phyloP scores from a whole-genome alignment of 1,284 basidiomycete genomes.

The Rhodotorula sp. region DNA sequence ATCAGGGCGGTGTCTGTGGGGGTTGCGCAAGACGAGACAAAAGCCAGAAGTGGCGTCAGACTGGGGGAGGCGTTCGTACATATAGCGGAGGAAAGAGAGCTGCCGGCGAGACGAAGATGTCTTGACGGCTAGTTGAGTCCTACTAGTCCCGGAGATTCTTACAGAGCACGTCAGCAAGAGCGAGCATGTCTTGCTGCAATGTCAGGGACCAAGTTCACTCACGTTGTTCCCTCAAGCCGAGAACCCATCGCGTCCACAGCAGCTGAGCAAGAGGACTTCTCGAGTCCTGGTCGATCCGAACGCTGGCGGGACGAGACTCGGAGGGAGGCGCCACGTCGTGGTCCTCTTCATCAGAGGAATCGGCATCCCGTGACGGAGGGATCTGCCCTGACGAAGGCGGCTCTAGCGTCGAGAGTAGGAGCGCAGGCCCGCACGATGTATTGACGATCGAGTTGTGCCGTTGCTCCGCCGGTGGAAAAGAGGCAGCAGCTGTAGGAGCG shows the following conservation, averaged over 20 bases:
- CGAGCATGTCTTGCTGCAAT: no score
- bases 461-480: neutral
- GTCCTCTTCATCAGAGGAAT: neutral
- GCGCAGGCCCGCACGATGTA: slow-evolving; percentile 32
- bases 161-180: neutral
- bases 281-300: slow-evolving; percentile 38
- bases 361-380: no score
- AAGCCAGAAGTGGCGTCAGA: neutral
- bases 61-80: neutral
- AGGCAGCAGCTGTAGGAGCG: no score
- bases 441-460: slow-evolving; percentile 18
- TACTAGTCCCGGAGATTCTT: neutral
- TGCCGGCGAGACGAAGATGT: no score
- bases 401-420: slow-evolving; percentile 27
- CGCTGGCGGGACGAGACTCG: neutral
- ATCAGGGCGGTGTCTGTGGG: neutral
- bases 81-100: no score
- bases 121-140: no score
- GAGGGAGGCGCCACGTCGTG: slow-evolving; percentile 56
- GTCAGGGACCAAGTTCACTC: neutral
- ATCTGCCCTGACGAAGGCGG: neutral
- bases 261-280: slow-evolving; percentile 81
- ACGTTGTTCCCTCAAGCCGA: slow-evolving; percentile 64
- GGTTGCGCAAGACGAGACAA: neutral
- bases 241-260: slow-evolving; percentile 91